A percentile compares a stretch with the other conserved stretches of the same genome.
phyloP scores from a whole-genome alignment of 495 filamentous ascomycete genomes.

The Parathielavia hyrcaniae region DNA sequence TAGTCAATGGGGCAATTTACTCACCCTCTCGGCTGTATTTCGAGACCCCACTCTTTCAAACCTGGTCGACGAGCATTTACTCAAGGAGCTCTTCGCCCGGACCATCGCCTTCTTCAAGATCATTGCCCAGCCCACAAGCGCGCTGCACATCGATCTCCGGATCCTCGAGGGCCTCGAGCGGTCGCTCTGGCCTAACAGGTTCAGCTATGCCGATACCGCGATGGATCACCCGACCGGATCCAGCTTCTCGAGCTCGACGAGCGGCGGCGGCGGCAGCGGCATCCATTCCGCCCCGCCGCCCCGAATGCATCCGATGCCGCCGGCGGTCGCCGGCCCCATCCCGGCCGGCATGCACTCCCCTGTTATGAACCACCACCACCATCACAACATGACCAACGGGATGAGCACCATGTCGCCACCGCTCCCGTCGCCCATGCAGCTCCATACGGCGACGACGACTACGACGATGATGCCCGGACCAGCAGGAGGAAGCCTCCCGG shows the following conservation, averaged over 20 bases:
- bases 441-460: too few species aligned
- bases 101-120: conserved; percentile 66
- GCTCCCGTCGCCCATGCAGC: background rate
- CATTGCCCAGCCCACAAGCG: conserved; percentile 58
- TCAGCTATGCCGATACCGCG: conserved; percentile 11
- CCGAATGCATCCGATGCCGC: conserved; percentile 9
- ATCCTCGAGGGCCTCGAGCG: conserved; percentile 59
- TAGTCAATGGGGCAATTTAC: conserved; percentile 95
- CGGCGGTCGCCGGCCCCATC: background rate
- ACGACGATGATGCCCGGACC: background rate
- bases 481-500: too few species aligned
- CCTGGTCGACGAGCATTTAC: conserved; percentile 44
- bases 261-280: conserved; percentile 22
- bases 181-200: conserved; percentile 37
- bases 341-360: conserved; percentile 2
- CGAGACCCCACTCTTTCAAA: conserved; percentile 49
- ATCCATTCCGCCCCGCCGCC: conserved; percentile 1
- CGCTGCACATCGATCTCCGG: conserved; percentile 57
- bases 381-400: conserved; percentile 3
- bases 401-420: conserved; percentile 13
- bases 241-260: conserved; percentile 44
- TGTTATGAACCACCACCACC: background rate
- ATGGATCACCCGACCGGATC: conserved; percentile 25
- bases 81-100: conserved; percentile 50
- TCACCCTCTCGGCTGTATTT: conserved; percentile 77